Evolutionary conservation across 345 rosid genomes (phyloP), one percentile per base, ranked within the genome.

Genomic region (Eucalyptus viminalis): DNA sequence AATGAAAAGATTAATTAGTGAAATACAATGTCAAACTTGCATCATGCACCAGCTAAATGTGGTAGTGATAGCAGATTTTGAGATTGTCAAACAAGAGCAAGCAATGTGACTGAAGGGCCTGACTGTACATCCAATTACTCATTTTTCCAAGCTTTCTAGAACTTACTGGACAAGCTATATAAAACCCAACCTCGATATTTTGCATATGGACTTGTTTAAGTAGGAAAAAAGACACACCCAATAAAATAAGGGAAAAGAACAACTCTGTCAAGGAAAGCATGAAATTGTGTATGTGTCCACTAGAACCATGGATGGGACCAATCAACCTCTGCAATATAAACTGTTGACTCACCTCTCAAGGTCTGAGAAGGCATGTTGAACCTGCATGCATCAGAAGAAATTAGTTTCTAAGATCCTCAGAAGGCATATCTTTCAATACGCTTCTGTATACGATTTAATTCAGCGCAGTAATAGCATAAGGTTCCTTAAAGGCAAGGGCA

Each of bases 311-410:
- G 89, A 56, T 51, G 31, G 43, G 22, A 31, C 43, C 51, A 67
- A 67, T 37, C 45, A 37, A 24, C 76, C 81, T 54, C 49, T 25
- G 76, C 76, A 49, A 58, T 15, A 13, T 31, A 86, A 25, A 72
- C 12, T 29, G 76, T 29, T 80, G 25, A 88, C 50, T 93, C 89
- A 95, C 96, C 96, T 95, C 92, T 95, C 96, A 51, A 90, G 86
- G 89, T 95, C 96, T 83, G 96, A 87, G 91, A 95, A 95, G 85
- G 95, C 95, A 43, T 91, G 96, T 88, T 94, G 97, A 90, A 92
- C 94, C 97, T 95, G 92, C 86, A 89, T 34, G 29, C 16, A 87
- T 58, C 80, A 87, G 58, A 67, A 87, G 67, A 88, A 44, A 37
- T 89, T 24, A 37, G 58, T 67, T 31, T 60, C n/a, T 76, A 72